Evolutionary conservation across 768 basidiomycete genomes (phyloP).

Genomic region (Symmetrospora coprosmae): DNA sequence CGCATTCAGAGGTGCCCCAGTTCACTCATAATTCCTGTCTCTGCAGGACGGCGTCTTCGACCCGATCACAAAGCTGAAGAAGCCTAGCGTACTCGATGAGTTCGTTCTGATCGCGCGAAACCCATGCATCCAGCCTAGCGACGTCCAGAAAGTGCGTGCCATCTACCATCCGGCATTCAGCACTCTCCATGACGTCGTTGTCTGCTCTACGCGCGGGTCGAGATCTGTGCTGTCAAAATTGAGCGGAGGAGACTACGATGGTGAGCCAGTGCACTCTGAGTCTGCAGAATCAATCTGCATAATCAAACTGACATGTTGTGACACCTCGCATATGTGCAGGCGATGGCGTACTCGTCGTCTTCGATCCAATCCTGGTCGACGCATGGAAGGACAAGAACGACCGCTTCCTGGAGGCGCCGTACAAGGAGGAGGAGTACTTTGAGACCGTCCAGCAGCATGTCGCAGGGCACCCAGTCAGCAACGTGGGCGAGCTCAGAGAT

Average conservation of each 20-base stretch:
- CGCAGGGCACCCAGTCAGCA: not conserved
- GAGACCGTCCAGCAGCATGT: not conserved
- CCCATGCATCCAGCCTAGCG: not conserved
- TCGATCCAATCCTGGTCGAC: not conserved
- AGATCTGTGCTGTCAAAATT: not conserved
- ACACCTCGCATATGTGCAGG: not conserved
- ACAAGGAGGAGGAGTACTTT: not conserved
- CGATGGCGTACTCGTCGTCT: not conserved
- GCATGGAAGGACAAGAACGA: not conserved
- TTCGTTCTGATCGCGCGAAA: not conserved
- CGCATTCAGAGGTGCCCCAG: not conserved
- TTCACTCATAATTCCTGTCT: not conserved
- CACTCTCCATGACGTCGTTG: not conserved
- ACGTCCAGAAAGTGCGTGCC: not conserved
- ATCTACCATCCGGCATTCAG: not conserved
- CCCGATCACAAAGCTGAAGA: not conserved
- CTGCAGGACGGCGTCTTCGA: not conserved
- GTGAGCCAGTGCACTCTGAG: too few relatives aligned
- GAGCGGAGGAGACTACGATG: constrained; percentile 4
- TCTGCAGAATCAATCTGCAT: too few relatives aligned
- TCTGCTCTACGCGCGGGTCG: constrained; percentile 1
- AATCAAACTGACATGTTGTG: too few relatives aligned
- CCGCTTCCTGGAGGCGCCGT: not conserved
- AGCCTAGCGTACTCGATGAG: not conserved
- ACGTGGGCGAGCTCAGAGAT: not conserved